A percentile compares a stretch with the other conserved stretches of the same genome.
These are phyloP conservation scores for Phialophora tarda DNA, from an alignment of 2,329 filamentous ascomycete species.

Conservation along the genomic window DNA sequence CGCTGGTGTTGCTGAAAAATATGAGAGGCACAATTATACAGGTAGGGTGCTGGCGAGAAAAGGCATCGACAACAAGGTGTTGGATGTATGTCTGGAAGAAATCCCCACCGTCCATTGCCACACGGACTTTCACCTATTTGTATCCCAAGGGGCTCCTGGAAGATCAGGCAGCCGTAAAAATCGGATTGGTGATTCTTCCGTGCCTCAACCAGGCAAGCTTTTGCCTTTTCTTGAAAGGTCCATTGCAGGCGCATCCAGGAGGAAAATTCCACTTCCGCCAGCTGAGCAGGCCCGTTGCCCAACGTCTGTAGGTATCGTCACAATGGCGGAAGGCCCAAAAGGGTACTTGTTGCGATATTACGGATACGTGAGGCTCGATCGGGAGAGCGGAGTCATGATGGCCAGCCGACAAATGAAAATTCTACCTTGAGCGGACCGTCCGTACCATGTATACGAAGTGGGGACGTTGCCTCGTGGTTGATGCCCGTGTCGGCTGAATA, in stretches of 20 bases:
- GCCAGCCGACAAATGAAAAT: neutral
- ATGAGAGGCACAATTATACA: neutral
- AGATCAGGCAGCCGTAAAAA: conserved; percentile 14
- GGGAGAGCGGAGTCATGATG: neutral
- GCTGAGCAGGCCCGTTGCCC: neutral
- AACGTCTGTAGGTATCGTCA: neutral
- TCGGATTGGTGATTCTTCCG: neutral
- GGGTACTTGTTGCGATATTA: neutral
- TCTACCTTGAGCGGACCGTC: neutral
- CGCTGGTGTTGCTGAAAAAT: neutral
- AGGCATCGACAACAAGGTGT: neutral
- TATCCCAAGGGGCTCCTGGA: neutral
- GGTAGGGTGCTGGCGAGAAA: neutral
- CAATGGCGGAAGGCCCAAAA: neutral
- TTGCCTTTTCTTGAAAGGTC: neutral
- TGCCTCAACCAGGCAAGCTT: neutral
- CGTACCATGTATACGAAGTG: neutral
- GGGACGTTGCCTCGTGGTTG: neutral
- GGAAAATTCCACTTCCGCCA: too few relatives aligned
- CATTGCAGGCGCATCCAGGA: neutral
- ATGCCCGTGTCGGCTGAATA: neutral
- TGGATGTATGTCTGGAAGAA: neutral
- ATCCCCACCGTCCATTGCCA: neutral
- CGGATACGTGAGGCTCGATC: conserved; percentile 1
- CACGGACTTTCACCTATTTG: neutral